Base-by-base conservation (phyloP, 768 basidiomycete species). In the Boletus patriciae region DNA sequence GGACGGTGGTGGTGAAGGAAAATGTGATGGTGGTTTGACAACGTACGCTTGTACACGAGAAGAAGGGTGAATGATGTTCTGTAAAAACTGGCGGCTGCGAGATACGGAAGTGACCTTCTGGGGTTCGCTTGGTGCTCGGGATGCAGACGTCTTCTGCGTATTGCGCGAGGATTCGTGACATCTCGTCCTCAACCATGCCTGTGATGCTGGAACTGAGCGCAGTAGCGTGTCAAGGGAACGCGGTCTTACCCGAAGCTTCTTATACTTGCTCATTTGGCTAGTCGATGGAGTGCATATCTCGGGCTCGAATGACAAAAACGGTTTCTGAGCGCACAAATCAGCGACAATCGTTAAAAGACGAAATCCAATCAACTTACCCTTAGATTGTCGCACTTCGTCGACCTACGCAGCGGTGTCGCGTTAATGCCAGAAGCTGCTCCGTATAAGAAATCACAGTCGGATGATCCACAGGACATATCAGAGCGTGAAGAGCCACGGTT, bases 301-400 rank as follows among this genome's bases (percentile, higher is more conserved):
- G 23, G 10, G 13, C 21, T 54, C 46, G 2, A 27, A 43, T 12
- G 50, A 53, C 37, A 51, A 33, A 31, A 49, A 54, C 10, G 40
- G 31, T 18, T 53, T 44, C 66, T 68, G 25, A 33, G 23, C 6
- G 8, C 18, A 40, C 21, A 6, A 1, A 37, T 68, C 21, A 63
- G 46, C 44, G 10, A 50, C n/a, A 8, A 27, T 34, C 23, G 19
- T 41, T 9, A 8, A 44, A 16, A 36, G 9, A 48, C 9, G n/a
- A 33, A 46, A 38, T 10, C 37, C 7, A 15, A 46, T 8, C 18
- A 15, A 13, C 10, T 34, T 46, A 45, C 63, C 46, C 45, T 51
- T 5, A 46, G 15, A 47, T 54, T 40, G 16, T 55, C n/a, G 45
- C 16, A 37, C 11, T 51, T 19, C 33, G 3, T 40, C 1, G 25